Evolutionary conservation across 164 flowering plant species (phyloP), one percentile per base, ranked within the genome.

Genomic region (Sextonia rubra): DNA sequence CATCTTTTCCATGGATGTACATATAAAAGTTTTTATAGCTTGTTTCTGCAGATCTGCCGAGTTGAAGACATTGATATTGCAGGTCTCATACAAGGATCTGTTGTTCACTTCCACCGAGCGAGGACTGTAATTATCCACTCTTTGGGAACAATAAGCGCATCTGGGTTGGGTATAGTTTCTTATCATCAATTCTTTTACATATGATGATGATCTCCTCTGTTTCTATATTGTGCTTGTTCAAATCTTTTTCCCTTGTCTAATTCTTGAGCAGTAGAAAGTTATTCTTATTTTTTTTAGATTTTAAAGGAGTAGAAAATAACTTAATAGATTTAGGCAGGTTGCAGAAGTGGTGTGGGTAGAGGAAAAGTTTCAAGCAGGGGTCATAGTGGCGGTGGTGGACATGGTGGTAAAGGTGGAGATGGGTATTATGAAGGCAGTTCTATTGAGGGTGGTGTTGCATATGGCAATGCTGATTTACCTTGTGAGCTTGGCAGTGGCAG

Each of bases 401-500:
- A 95, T 84, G 99, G 98, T 73, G 99, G 99, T n/a, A 85, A 79
- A 76, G 99, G 99, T 69, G 99, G 99, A 17, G 86, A 84, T 71
- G 97, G 90, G 61, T 93, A 86, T 74, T 91, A 77, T 60, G 79
- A 87, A 78, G 92, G 90, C 14, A 86, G 75, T 77, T 82, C 76
- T 52, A 73, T 87, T 64, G 85, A 83, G 12, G 99, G 99, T 74
- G 99, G 99, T 66, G 68, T 56, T 76, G 64, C 83, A 25, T 95
- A 93, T 85, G 99, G 97, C n/a, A 80, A 88, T 89, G 83, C 90
- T 73, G 90, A 88, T 77, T 80, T 91, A 77, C 99, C 99, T 48
- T 95, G 99, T 87, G 99, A 95, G 77, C 97, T 95, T 80, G 99
- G 98, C 66, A 95, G 99, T 86, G 99, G 98, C 66, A 95, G 99